A percentile compares a stretch with the other conserved stretches of the same genome.
These are phyloP conservation scores for Crucihimalaya himalaica DNA, from an alignment of 345 rosid species.

Conservation along the genomic window DNA sequence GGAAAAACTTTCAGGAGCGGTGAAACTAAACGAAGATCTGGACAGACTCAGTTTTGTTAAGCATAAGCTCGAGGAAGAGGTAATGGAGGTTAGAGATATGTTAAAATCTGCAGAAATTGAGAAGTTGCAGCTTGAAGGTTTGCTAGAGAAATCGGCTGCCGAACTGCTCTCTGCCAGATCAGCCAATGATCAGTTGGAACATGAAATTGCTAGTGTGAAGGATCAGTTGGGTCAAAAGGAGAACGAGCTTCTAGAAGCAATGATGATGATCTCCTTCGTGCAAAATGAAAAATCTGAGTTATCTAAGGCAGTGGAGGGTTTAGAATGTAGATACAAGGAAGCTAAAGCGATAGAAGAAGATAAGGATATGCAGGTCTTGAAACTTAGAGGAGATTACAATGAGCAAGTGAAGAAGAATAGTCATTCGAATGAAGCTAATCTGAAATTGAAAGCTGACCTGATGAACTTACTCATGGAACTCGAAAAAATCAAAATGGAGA, in stretches of 20 bases:
- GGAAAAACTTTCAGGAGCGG: constrained; percentile 51
- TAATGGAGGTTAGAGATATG: constrained; percentile 44
- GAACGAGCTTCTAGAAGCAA: constrained; percentile 49
- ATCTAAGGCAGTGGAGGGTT: constrained; percentile 49
- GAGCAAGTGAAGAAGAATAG: constrained; percentile 51
- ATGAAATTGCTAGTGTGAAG: constrained; percentile 50
- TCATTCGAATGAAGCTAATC: constrained; percentile 44
- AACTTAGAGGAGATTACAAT: constrained; percentile 57
- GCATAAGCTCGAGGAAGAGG: constrained; percentile 56
- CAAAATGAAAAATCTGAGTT: constrained; percentile 50
- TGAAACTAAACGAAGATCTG: constrained; percentile 46
- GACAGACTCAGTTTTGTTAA: constrained; percentile 51
- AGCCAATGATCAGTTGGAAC: constrained; percentile 48
- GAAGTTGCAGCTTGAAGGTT: constrained; percentile 46
- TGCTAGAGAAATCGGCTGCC: constrained; percentile 41
- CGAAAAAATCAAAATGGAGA: constrained; percentile 50
- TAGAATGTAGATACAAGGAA: constrained; percentile 64
- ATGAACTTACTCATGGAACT: constrained; percentile 47
- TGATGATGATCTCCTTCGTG: constrained; percentile 42
- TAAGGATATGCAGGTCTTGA: constrained; percentile 51
- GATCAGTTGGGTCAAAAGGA: constrained; percentile 50
- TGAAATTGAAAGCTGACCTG: constrained; percentile 53
- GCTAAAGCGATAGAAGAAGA: constrained; percentile 49
- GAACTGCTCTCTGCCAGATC: constrained; percentile 50
- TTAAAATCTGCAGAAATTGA: constrained; percentile 44